phyloP scores from a whole-genome alignment of 345 rosid genomes.

The Clausena lansium region DNA sequence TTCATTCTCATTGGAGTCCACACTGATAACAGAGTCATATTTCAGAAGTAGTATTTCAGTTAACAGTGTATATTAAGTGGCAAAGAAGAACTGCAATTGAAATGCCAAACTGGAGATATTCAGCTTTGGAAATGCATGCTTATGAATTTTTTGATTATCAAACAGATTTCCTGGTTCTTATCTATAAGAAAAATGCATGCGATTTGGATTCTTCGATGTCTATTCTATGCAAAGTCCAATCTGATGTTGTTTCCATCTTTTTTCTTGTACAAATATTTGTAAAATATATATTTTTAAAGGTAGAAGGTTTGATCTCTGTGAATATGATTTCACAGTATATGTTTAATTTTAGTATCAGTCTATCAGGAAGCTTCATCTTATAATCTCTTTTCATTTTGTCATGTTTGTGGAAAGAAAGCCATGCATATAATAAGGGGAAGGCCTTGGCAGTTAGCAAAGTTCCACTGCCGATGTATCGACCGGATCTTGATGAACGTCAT shows the following conservation, averaged over 20 bases:
- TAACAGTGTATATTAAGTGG: background rate
- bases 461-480: constrained; percentile 86
- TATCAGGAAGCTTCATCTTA: constrained; percentile 7
- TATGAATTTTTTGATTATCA: background rate
- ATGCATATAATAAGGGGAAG: constrained; percentile 89
- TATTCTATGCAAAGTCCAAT: background rate
- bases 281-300: background rate
- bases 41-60: background rate
- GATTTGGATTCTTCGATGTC: background rate
- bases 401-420: constrained; percentile 69
- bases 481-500: constrained; percentile 91
- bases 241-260: background rate
- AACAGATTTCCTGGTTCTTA: background rate
- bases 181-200: background rate
- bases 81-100: background rate
- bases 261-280: background rate
- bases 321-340: background rate
- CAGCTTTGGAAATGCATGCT: background rate
- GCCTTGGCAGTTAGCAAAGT: constrained; percentile 89
- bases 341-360: background rate
- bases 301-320: background rate
- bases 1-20: background rate
- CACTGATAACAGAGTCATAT: background rate
- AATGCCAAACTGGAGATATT: background rate
- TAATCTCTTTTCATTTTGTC: constrained; percentile 16